Evolutionary conservation across 2,329 filamentous ascomycete species (phyloP), one percentile per base, ranked within the genome.

Genomic region (Colletotrichum noveboracense): DNA sequence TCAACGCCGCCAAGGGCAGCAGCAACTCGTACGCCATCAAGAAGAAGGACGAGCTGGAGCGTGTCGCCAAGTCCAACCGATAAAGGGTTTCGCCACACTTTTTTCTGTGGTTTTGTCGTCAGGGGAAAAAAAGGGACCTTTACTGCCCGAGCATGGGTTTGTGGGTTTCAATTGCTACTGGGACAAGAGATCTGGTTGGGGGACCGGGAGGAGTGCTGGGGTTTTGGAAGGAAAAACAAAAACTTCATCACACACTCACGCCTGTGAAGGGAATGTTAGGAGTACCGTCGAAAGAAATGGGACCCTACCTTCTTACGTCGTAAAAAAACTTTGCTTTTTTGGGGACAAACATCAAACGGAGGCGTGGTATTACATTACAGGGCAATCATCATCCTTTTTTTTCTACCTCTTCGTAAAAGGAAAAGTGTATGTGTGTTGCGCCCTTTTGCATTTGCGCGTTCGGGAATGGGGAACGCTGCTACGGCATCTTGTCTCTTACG

Each of bases 11-110:
- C 89, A 99, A 99, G 95, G 97, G 97, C 86, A 97, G 94, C 94
- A 97, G 95, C 91, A 99, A 99, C 96, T 98, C 96, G 83, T 99
- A 98, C 89, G 97, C 97, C 86, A 99, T 99, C 94, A 99, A 99
- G 96, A 99, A 99, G 96, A 99, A 99, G 96, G 97, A 99, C 89
- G 97, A 99, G 94, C 90, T 99, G 91, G 97, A 99, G 94, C 97
- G 97, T 97, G 97, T 99, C 85, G 97, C 97, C 91, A 99, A 99
- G 95, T 95, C 93, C 93, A 99, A 99, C 94, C 95, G 97, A 94
- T 99, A 98, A 96, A 96, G 82, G 85, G 81, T 82, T 84, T 84
- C 80, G 79, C 81, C 83, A 81, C 38, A 48, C 80, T 82, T 81
- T 34, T 34, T 36, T 18, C 71, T 36, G 52, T 74, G 69, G 43